Base-by-base conservation (phyloP, 352 stramenopile species). In the Pythium monospermum region DNA sequence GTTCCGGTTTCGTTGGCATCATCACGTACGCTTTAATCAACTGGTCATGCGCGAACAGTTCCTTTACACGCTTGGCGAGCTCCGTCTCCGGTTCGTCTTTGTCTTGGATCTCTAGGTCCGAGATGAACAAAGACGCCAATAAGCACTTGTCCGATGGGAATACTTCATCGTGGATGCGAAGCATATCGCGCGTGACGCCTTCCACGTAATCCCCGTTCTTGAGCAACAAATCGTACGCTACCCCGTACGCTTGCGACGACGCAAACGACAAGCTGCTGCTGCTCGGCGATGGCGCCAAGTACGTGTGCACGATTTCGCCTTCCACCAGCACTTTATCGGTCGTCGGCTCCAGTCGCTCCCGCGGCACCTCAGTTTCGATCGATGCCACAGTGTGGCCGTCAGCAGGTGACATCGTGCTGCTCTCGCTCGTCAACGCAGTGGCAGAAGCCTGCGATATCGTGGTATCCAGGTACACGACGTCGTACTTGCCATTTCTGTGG, bases 11-110 rank as follows among this genome's bases (percentile, higher is more conserved):
- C 5, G 19, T 36, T 16, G 69, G 68, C 21, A 86, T 46, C 27
- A 75, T 66, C 11, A 73, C 51, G 41, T 86, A 86, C 23, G 78
- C 68, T 32, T 78, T 77, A 4, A 86, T 38, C 23, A 76, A 4
- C 21, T 80, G 60, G 19, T 80, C 56, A 15, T 69, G 65, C 4
- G 66, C 56, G 62, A 73, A 84, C 21, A 85, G 43, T 16, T 76
- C 60, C 1, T 54, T 39, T 10, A 84, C 27, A 5, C 54, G 63
- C 7, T 52, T 36, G 2, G 61, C 55, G 19, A 70, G 50, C 16
- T 33, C 31, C 6, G 35, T 39, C 13, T 57, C 48, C 18, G 25
- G 15, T 10, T 62, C 50, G 3, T 11, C 35, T 15, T 30, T 15
- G 32, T 76, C 61, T 21, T 57, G 22, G 28, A 74, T 32, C 1